phyloP scores from a whole-genome alignment of 768 basidiomycete species.

The Mycena leptocephala region DNA sequence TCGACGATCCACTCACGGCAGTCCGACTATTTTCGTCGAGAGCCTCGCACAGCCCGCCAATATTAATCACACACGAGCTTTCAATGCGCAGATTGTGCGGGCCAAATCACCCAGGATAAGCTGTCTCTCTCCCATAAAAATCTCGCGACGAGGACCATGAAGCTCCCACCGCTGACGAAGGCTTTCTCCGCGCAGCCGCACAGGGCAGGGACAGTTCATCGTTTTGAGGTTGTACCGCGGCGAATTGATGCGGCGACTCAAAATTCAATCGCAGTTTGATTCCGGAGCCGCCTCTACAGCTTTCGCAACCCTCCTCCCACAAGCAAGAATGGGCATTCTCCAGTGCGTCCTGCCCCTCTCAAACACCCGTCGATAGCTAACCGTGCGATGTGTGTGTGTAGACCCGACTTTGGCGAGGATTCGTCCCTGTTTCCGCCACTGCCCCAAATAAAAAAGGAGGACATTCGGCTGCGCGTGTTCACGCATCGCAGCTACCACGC shows the following conservation, averaged over 20 bases:
- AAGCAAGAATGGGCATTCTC: not conserved
- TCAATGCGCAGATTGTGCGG: too few relatives aligned
- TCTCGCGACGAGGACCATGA: not conserved
- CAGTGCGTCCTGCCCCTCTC: not conserved
- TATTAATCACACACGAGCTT: too few relatives aligned
- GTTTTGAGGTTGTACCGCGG: not conserved
- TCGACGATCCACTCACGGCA: too few relatives aligned
- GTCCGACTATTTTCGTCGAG: too few relatives aligned
- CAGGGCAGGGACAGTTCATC: not conserved
- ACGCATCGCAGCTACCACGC: slow-evolving; percentile 84
- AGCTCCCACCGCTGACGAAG: not conserved
- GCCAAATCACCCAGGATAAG: too few relatives aligned
- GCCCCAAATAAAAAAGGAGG: slow-evolving; percentile 66
- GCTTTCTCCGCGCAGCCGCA: not conserved
- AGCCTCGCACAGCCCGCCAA: too few relatives aligned
- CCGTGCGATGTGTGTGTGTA: slow-evolving; percentile 15
- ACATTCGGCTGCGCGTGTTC: slow-evolving; percentile 72
- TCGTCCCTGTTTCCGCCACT: slow-evolving; percentile 65
- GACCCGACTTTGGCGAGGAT: slow-evolving; percentile 52
- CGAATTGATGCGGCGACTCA: slow-evolving; percentile 30
- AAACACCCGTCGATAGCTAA: not conserved
- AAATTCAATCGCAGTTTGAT: slow-evolving; percentile 13
- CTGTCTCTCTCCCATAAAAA: not conserved
- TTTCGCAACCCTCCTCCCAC: not conserved
- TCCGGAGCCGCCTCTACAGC: slow-evolving; percentile 17